Base-by-base conservation (phyloP, 2,329 filamentous ascomycete species). In the Rhinocladiella mackenziei region DNA sequence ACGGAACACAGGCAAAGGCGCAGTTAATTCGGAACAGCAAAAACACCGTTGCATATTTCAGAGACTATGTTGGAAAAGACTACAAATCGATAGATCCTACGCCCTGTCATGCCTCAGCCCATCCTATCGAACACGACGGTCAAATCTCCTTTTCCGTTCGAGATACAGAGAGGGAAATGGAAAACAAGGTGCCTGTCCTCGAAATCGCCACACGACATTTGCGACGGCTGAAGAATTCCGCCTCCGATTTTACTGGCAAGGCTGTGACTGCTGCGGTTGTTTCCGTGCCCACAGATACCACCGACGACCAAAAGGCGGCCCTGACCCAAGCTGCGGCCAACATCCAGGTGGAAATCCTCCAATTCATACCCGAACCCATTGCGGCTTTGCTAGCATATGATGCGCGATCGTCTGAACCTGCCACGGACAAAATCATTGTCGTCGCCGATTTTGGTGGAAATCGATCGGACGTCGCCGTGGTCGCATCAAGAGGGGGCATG, bases 11-110 rank as follows among this genome's bases (percentile, higher is more conserved):
- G 71, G 92, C 91, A 61, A 98, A 97, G 78, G 76, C 78, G 55
- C 91, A 97, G 72, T 80, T 97, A 47, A 78, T 97, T 57, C 85
- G 92, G 63, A 97, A 98, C 70, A 77, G 88, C 55, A 79, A 80
- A 65, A 97, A 97, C 76, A 96, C 92, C 15, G 79, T 96, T 62
- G 86, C 88, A 64, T 94, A 87, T 74, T 98, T 97, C 76, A 83
- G 89, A 69, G 92, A 98, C 63, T 96, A 89, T 68, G 71, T 98
- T 40, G 92, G 92, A 59, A 86, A 94, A 77, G 85, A 94, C 85
- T 94, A 81, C 64, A 89, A 94, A 73, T 85, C 87, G 55, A 94
- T 98, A 76, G 92, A 98, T 68, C 88, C 91, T 54, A 94, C 88
- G 40, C 87, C 94, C 66, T 89, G 84, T 76, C 91, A 97, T 67